Percentiles rank a stretch among this genome's conserved stretches.
These are phyloP conservation scores for Xylaria sp. DNA, from an alignment of 2,329 filamentous ascomycete genomes.

Conservation along the genomic window DNA sequence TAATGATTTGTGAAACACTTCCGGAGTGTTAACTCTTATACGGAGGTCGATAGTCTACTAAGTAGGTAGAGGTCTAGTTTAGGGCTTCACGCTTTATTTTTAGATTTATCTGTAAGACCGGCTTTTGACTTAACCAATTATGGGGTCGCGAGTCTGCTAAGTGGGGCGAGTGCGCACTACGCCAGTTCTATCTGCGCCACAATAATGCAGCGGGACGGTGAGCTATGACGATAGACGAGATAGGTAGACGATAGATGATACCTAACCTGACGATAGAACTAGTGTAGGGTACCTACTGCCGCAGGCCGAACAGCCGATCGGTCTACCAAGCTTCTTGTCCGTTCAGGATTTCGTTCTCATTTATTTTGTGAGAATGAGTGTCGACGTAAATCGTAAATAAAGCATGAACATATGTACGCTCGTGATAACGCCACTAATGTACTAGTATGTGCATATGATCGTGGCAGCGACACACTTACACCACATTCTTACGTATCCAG, in stretches of 20 bases:
- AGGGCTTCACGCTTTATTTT: conserved; percentile 28
- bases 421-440: not conserved
- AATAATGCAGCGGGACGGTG: conserved; percentile 18
- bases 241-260: too few species aligned
- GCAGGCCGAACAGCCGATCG: not conserved
- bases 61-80: not conserved
- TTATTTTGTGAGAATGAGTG: not conserved
- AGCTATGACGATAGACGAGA: not conserved
- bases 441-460: not conserved
- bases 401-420: not conserved
- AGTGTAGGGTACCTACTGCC: too few species aligned
- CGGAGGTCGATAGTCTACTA: not conserved
- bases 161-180: conserved; percentile 11
- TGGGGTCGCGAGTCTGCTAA: not conserved
- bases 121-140: conserved; percentile 6
- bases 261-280: too few species aligned
- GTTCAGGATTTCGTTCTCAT: too few species aligned
- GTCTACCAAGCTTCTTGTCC: not conserved
- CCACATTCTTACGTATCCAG: not conserved
- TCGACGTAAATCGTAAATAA: not conserved
- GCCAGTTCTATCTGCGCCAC: conserved; percentile 29
- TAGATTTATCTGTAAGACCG: conserved; percentile 9
- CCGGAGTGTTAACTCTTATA: not conserved
- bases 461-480: not conserved
- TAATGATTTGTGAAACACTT: not conserved